phyloP scores from a whole-genome alignment of 2,329 filamentous ascomycete genomes.

The Coniochaeta prunicola region DNA sequence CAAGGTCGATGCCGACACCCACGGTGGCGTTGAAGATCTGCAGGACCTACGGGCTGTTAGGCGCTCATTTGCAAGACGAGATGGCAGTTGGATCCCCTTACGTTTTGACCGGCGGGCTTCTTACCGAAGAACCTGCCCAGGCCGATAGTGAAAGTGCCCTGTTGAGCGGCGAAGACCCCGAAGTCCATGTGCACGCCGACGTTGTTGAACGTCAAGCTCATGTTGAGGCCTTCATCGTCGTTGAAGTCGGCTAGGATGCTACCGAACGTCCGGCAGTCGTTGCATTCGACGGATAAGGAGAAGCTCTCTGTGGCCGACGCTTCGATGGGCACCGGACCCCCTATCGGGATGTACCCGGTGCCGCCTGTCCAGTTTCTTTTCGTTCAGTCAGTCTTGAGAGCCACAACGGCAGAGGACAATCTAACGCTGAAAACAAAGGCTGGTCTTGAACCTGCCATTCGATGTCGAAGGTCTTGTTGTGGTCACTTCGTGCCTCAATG shows the following conservation, averaged over 20 bases:
- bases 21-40: conserved; percentile 7
- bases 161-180: conserved; percentile 3
- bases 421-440: conserved; percentile 1
- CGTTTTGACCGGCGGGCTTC: background rate
- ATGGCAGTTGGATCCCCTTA: background rate
- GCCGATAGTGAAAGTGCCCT: conserved; percentile 7
- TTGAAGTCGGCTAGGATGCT: conserved; percentile 7
- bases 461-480: conserved; percentile 1
- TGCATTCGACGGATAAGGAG: conserved; percentile 8
- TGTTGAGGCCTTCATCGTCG: conserved; percentile 6
- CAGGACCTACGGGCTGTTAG: background rate
- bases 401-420: background rate
- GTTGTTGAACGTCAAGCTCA: conserved; percentile 8
- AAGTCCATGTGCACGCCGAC: conserved; percentile 10
- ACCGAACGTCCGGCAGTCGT: conserved; percentile 10
- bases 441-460: background rate
- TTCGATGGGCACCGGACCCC: background rate
- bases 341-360: background rate
- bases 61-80: background rate
- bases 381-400: background rate
- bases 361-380: background rate
- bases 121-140: conserved; percentile 5
- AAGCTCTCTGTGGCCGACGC: conserved; percentile 1
- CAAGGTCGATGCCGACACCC: conserved; percentile 7
- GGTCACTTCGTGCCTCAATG: background rate